phyloP scores from a whole-genome alignment of 331 rosid genomes.

The Phaseolus coccineus region DNA sequence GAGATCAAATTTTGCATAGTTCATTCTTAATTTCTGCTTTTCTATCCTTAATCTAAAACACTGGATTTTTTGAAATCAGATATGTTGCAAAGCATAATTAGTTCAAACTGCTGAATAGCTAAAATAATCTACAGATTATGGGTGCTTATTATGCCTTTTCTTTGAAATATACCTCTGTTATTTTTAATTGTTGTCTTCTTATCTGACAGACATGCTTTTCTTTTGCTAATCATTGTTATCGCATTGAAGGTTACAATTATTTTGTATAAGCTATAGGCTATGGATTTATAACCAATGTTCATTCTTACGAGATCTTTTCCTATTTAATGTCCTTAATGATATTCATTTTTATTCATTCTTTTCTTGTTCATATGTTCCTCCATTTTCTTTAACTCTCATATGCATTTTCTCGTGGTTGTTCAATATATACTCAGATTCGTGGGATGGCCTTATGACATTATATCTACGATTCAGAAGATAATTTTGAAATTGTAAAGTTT shows the following conservation, averaged over 20 bases:
- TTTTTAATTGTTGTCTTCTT: background rate
- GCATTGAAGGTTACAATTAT: slow-evolving; percentile 2
- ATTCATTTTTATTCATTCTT: background rate
- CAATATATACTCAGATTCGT: background rate
- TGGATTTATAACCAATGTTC: background rate
- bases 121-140: background rate
- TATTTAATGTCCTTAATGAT: background rate
- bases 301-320: background rate
- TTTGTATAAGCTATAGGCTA: background rate
- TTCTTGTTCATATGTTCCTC: background rate
- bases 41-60: background rate
- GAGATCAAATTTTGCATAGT: background rate
- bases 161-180: background rate
- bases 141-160: background rate
- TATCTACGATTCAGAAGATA: background rate
- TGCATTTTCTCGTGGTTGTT: background rate
- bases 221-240: background rate
- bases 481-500: background rate
- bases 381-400: background rate
- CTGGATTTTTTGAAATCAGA: slow-evolving; percentile 5
- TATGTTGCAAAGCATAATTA: background rate
- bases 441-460: background rate
- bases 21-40: background rate
- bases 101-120: slow-evolving; percentile 13
- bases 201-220: background rate